Conservation (phyloP, 352 stramenopile genomes). For the Globisporangium rhizosaccharum region DNA sequence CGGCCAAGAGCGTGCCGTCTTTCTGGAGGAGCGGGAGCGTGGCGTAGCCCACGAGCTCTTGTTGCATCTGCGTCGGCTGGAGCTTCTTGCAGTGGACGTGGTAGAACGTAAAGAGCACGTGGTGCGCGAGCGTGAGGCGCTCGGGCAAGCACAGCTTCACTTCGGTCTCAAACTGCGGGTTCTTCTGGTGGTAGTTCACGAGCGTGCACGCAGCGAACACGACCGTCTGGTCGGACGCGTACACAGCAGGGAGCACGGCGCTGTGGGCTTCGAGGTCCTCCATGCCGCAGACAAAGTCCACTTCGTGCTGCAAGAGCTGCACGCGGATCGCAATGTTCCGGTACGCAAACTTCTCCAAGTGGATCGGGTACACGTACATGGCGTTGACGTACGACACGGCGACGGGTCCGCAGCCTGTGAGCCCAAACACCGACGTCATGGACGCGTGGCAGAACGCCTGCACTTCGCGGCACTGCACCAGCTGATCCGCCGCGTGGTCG, state of each 20-base stretch:
- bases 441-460: constrained; percentile 56
- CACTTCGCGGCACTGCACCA: constrained; percentile 40
- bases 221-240: constrained; percentile 25
- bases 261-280: constrained; percentile 24
- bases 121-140: constrained; percentile 35
- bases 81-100: constrained; percentile 84
- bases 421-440: constrained; percentile 26
- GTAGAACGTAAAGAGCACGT: constrained; percentile 73
- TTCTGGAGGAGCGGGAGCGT: constrained; percentile 40
- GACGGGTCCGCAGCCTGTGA: constrained; percentile 43
- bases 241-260: constrained; percentile 32
- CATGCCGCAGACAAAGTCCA: constrained; percentile 36
- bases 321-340: constrained; percentile 65
- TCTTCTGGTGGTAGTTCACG: constrained; percentile 82
- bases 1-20: constrained; percentile 45
- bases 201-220: constrained; percentile 24
- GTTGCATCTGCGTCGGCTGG: constrained; percentile 41
- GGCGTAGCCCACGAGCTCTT: constrained; percentile 60
- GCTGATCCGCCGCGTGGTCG: background rate
- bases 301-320: constrained; percentile 49
- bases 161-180: constrained; percentile 68
- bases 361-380: constrained; percentile 63
- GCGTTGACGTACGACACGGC: constrained; percentile 51
- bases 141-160: constrained; percentile 67
- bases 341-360: constrained; percentile 58